Conservation (phyloP, 768 basidiomycete genomes). For the Panus rudis region DNA sequence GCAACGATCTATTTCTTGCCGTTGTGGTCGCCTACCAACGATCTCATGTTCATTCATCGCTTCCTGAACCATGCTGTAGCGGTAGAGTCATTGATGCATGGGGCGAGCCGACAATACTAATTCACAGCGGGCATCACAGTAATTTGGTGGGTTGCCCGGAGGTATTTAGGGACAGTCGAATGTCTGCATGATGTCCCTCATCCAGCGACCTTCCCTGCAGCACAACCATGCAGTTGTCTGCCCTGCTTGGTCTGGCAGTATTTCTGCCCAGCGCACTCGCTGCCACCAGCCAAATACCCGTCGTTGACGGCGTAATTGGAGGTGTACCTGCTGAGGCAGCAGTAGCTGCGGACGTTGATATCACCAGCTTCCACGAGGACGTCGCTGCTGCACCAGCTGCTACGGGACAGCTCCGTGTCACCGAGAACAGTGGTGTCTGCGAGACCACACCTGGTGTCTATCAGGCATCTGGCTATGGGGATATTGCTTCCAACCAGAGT, state of each 20-base stretch:
- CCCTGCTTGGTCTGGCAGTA: not conserved
- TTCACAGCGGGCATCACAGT: too few species aligned
- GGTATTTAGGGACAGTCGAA: too few species aligned
- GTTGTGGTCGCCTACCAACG: too few species aligned
- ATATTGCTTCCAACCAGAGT: slow-evolving; percentile 49
- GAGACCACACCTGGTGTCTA: slow-evolving; percentile 58
- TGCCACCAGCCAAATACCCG: slow-evolving; percentile 36
- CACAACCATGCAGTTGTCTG: not conserved
- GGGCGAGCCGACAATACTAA: too few species aligned
- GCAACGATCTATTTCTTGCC: too few species aligned
- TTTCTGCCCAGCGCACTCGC: slow-evolving; percentile 3
- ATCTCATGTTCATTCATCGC: too few species aligned
- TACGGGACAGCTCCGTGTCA: slow-evolving; percentile 43
- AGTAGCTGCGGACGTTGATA: not conserved
- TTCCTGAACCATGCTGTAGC: too few species aligned
- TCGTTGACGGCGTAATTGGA: slow-evolving; percentile 44
- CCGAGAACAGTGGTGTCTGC: slow-evolving; percentile 57
- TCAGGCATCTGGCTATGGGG: slow-evolving; percentile 59
- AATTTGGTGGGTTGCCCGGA: too few species aligned
- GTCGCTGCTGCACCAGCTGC: slow-evolving; percentile 6
- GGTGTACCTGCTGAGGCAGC: slow-evolving; percentile 28
- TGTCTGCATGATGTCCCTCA: too few species aligned
- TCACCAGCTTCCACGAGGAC: not conserved
- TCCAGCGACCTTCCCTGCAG: too few species aligned
- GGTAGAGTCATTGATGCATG: too few species aligned